Base-by-base conservation (phyloP, 495 filamentous ascomycete species). In the Penicillium riverlandense region DNA sequence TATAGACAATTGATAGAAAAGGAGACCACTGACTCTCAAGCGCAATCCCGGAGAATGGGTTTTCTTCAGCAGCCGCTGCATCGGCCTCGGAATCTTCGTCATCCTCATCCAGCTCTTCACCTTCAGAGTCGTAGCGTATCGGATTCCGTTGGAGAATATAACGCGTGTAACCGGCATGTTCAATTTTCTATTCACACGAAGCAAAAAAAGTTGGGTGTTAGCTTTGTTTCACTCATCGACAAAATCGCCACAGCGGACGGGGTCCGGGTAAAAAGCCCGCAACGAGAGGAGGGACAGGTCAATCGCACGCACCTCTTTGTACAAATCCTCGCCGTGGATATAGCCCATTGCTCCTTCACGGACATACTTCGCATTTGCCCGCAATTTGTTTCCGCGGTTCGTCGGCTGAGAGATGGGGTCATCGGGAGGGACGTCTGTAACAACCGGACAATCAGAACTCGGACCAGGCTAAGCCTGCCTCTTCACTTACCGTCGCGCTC, bases 361-460 rank as follows among this genome's bases (percentile, higher is more conserved):
- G 35, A 94, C 80, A 64, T 85, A 87, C 59, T 79, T 76, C 35
- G 90, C 83, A 57, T 86, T 86, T 54, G 77, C 84, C 65, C 86
- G 86, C 45, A 97, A 76, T 61, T 95, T 99, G 61, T 95, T 86
- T 37, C 87, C 89, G 55, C 91, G 86, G 63, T 96, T 97, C 7
- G 86, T 90, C 41, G 79, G 79, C 58, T 82, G 77, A 35, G 80
- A 76, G 55, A 92, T 86, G 35, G 82, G 78, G 50, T 88, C 85
- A 62, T 96, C 92, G 14, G 88, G 88, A 55, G 91, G 90, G 36
- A 86, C 86, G 38, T 85, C 90, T 95, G 29, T n/a, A 9, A 37
- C 43, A 29, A 43, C 13, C 49, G 34, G 8, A 44, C 6, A 22
- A 48, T 52, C 43, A 51, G 51, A 22, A 22, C 22, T 22, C 22